Base-by-base conservation (phyloP, 805 yeast species). In the Lachancea fermentati region DNA sequence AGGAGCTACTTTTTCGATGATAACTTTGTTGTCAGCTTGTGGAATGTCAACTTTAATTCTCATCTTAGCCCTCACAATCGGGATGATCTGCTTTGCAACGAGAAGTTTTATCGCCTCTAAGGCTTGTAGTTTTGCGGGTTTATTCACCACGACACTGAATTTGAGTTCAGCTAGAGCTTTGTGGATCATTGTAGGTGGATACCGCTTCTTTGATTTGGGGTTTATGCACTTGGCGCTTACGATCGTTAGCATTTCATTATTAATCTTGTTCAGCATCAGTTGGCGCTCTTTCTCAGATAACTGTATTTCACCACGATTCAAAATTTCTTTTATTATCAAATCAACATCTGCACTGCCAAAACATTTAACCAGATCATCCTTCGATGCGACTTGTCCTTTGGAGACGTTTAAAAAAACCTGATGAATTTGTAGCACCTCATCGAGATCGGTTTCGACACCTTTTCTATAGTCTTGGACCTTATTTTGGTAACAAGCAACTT, bases 361-460 rank as follows among this genome's bases (percentile, higher is more conserved):
- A 1, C 81, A 71, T 41, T 77, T 72, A 47, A 73, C 66, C 16
- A 93, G 67, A 43, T 91, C 97, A 7, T 86, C 95, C 50, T 84
- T 77, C 13, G 89, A 79, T 2, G 97, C 97, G 1, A 85, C 89
- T 47, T 79, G 87, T 2, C 98, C 98, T 57, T 93, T 93, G 12
- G 96, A 86, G 0, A 89, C 97, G 56, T 93, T 93, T 26, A 78
- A 60, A 55, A 93, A 93, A 1, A 93, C 95, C 60, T 85, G 96
- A n/a, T 88, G 96, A 39, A 93, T 87, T 60, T 93, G 98, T 28
- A 93, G 68, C 2, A 93, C 98, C 58, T 93, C 98, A 65, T 93
- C 97, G 6, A 93, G 61, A 58, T 93, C 96, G 51, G 86, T 91
- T 57, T 93, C 98, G 49, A 55, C 43, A 33, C 59, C 62, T 38